Evolutionary conservation across 2,329 filamentous ascomycete genomes (phyloP).

Genomic region (Proliferodiscus dingleyae): DNA sequence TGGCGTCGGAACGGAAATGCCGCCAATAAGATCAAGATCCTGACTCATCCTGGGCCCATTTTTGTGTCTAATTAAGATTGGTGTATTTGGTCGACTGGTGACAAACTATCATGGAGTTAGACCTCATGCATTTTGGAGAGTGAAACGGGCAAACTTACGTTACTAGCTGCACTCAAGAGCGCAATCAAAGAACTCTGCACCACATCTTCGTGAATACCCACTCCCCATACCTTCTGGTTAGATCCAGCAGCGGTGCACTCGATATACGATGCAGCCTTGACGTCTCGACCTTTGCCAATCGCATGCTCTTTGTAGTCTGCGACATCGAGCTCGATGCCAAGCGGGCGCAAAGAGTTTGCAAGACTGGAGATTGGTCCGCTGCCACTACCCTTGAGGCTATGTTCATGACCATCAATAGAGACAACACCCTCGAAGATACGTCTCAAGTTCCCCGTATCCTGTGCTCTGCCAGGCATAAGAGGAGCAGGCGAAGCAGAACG

Average conservation of each 20-base stretch:
- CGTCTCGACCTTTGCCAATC: conserved; percentile 72
- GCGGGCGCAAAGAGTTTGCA: conserved; percentile 69
- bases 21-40: conserved; percentile 34
- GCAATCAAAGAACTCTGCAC: conserved; percentile 86
- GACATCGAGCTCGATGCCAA: conserved; percentile 86
- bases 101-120: conserved; percentile 55
- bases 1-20: conserved; percentile 24
- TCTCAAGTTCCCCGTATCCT: conserved; percentile 71
- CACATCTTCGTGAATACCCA: conserved; percentile 88
- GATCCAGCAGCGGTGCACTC: conserved; percentile 70
- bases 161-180: conserved; percentile 77
- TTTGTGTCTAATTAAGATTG: conserved; percentile 56
- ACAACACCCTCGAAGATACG: conserved; percentile 83
- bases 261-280: conserved; percentile 94
- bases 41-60: conserved; percentile 41
- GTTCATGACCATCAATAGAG: conserved; percentile 74
- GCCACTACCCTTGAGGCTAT: conserved; percentile 72
- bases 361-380: conserved; percentile 89
- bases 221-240: conserved; percentile 76
- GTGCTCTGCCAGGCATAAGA: conserved; percentile 62
- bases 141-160: conserved; percentile 52
- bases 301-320: conserved; percentile 96
- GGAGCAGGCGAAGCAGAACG: conserved; percentile 71
- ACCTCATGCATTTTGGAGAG: background rate
- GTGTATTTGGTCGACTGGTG: conserved; percentile 63